Evolutionary conservation across 1,284 basidiomycete species (phyloP), one percentile per base, ranked within the genome.

Genomic region (Ustilago crameri): DNA sequence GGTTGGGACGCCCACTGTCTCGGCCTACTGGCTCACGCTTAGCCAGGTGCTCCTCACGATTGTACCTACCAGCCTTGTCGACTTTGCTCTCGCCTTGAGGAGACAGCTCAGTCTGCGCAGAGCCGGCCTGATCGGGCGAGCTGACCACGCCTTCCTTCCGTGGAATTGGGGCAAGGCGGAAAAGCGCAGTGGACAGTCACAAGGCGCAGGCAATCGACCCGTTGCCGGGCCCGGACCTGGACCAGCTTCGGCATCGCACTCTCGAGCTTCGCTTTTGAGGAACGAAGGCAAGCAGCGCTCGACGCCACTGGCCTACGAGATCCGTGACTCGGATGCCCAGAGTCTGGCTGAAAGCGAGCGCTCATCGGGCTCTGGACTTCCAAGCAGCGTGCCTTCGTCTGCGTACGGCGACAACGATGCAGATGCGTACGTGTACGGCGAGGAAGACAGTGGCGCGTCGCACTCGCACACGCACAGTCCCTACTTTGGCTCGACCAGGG

Each of bases 321-420:
- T 63, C 37, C 55, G 67, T 18, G 68, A 70, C 44, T 67, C 53
- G 64, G 67, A 74, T 37, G 61, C 60, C 5, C 51, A 54, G 41
- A 67, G 67, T 38, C 51, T 66, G 27, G 59, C 67, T 14, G 67
- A 70, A 17, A 71, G 67, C 52, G 67, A 75, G 27, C 60, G 60
- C 9, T 70, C 72, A 2, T 60, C 68, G 9, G 65, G 65, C 10
- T 76, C 75, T 8, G 75, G 75, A n/a, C 57, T 76, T 22, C 64
- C 73, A 2, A 72, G 68, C 44, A 71, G 67, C 55, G 75, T 76
- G 10, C 72, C 75, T 8, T 68, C 64, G 3, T 73, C 69, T 1
- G 69, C 73, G 0, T 75, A 71, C 41, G 64, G 65, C 20, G 68
- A 75, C 42, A 59, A 65, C 48, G 72, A 75, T 22, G 63, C 26